Evolutionary conservation across 352 stramenopile genomes (phyloP).

Genomic region (Phytopythium helicoides): DNA sequence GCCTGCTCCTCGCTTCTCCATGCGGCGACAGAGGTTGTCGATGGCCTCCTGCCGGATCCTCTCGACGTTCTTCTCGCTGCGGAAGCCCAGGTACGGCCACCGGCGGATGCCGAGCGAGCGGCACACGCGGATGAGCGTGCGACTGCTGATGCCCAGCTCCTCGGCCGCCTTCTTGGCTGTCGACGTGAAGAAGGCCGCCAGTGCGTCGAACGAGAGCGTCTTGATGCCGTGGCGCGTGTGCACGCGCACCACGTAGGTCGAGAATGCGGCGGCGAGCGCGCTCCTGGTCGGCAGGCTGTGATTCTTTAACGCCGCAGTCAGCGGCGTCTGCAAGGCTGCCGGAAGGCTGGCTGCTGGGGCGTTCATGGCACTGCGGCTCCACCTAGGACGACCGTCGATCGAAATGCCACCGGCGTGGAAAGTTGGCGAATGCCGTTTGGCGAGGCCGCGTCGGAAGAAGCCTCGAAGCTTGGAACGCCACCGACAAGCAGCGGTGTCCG

Average conservation of each 20-base stretch:
- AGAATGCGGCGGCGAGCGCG: constrained; percentile 42
- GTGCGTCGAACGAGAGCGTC: constrained; percentile 72
- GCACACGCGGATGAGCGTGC: constrained; percentile 75
- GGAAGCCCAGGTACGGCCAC: constrained; percentile 79
- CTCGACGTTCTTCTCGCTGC: constrained; percentile 78
- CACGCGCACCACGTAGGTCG: constrained; percentile 56
- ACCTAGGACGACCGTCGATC: not conserved
- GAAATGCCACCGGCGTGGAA: not conserved
- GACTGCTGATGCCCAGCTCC: constrained; percentile 71
- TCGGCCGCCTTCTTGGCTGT: constrained; percentile 77
- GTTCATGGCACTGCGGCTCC: not conserved
- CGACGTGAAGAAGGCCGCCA: constrained; percentile 65
- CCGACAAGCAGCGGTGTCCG: no score
- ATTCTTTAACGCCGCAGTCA: not conserved
- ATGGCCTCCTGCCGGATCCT: constrained; percentile 74
- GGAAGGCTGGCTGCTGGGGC: no score
- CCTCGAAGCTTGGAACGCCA: no score
- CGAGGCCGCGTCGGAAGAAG: no score
- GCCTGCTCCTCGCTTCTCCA: constrained; percentile 47
- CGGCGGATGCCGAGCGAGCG: constrained; percentile 72
- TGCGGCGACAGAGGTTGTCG: constrained; percentile 70
- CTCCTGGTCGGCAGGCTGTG: constrained; percentile 7
- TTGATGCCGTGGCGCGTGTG: constrained; percentile 71
- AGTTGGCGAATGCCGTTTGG: constrained; percentile 2
- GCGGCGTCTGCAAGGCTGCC: not conserved